A percentile compares a stretch with the other conserved stretches of the same genome.
Conservation (phyloP, 2,329 filamentous ascomycete genomes). For the Aspergillus vadensis region DNA sequence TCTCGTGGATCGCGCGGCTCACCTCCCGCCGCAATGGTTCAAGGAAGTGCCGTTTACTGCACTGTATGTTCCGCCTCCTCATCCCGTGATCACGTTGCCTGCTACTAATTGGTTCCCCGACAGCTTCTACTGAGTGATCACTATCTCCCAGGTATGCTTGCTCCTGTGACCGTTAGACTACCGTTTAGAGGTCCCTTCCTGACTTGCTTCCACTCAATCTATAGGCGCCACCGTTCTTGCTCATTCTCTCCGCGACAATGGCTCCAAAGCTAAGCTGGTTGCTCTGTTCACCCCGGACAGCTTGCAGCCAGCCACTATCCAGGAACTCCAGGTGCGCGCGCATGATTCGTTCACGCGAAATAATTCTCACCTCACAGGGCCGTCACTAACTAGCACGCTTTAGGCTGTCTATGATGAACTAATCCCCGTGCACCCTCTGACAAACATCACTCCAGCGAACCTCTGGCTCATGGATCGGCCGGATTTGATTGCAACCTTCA, state of each 20-base stretch:
- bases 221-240: slow-evolving; percentile 88
- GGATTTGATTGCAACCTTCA: slow-evolving; percentile 90
- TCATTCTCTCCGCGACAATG: slow-evolving; percentile 89
- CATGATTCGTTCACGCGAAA: slow-evolving; percentile 10
- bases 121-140: slow-evolving; percentile 90
- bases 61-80: slow-evolving; percentile 52
- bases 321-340: slow-evolving; percentile 68
- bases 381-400: slow-evolving; percentile 26
- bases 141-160: slow-evolving; percentile 79
- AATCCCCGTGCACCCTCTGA: slow-evolving; percentile 78
- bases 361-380: neutral
- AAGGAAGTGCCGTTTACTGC: slow-evolving; percentile 64
- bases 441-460: slow-evolving; percentile 76
- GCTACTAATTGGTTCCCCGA: slow-evolving; percentile 5
- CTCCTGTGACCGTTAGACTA: neutral
- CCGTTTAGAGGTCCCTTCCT: slow-evolving; percentile 1
- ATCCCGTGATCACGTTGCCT: slow-evolving; percentile 5
- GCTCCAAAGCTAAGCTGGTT: slow-evolving; percentile 81
- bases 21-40: slow-evolving; percentile 39
- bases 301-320: slow-evolving; percentile 72
- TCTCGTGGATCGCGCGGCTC: neutral
- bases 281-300: slow-evolving; percentile 80
- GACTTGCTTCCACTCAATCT: slow-evolving; percentile 20
- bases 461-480: slow-evolving; percentile 88
- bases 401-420: slow-evolving; percentile 85